Evolutionary conservation across 495 filamentous ascomycete species (phyloP).

Genomic region (Xylaria intraflava): DNA sequence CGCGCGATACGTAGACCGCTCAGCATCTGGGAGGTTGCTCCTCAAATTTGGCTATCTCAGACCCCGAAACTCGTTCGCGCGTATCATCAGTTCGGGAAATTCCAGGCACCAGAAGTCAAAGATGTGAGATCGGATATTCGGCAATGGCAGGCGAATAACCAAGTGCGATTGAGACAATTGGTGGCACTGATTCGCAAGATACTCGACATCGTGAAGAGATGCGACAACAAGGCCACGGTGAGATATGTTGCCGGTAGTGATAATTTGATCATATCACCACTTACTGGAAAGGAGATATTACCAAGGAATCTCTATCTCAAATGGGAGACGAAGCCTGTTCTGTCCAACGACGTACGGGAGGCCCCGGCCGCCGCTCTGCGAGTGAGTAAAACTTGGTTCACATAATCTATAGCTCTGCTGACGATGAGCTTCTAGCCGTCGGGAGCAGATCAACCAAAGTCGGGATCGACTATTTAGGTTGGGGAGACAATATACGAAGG

Average conservation of each 20-base stretch:
- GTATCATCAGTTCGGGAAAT: constrained; percentile 39
- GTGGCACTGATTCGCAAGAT: constrained; percentile 33
- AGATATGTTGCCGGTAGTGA: constrained; percentile 26
- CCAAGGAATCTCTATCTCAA: constrained; percentile 32
- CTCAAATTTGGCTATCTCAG: constrained; percentile 48
- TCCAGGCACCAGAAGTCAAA: constrained; percentile 31
- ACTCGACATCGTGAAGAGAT: constrained; percentile 22
- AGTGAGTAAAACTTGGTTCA: not conserved
- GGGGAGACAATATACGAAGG: not conserved
- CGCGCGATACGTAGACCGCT: constrained; percentile 32
- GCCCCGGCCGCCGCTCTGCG: not conserved
- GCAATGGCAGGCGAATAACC: constrained; percentile 35
- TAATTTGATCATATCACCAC: constrained; percentile 24
- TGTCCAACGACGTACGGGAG: not conserved
- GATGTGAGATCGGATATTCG: constrained; percentile 30
- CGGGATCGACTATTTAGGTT: not conserved
- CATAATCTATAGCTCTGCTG: not conserved
- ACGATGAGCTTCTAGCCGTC: not conserved
- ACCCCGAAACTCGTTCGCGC: constrained; percentile 44
- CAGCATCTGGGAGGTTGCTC: constrained; percentile 29
- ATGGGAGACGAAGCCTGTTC: constrained; percentile 15
- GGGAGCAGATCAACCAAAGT: not conserved
- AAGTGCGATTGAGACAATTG: constrained; percentile 27
- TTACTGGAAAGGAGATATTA: constrained; percentile 23
- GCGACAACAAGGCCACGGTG: constrained; percentile 27